These are phyloP conservation scores for Cystobasidiopsis lactophilus DNA, from an alignment of 768 basidiomycete genomes.

Conservation along the genomic window DNA sequence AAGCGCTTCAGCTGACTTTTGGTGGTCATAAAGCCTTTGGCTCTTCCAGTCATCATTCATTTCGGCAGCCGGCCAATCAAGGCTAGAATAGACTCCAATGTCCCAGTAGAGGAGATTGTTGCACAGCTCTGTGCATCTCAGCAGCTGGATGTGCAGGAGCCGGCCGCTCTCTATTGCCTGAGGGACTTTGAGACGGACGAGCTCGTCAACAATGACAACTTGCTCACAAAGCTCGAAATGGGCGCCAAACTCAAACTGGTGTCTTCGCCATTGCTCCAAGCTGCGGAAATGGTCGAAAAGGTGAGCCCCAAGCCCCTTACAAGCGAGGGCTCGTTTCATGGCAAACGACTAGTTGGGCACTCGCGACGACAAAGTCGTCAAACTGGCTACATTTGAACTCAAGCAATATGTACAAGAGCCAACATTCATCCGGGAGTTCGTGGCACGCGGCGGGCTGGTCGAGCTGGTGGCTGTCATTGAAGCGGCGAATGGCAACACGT, in stretches of 20 bases:
- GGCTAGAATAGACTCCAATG: background rate
- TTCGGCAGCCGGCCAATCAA: no score
- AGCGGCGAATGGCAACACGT: constrained; percentile 49
- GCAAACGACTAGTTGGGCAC: no score
- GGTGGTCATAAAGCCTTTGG: no score
- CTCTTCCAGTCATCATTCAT: no score
- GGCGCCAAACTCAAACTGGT: constrained; percentile 37
- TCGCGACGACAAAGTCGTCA: constrained; percentile 40
- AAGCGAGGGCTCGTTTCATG: no score
- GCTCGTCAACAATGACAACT: constrained; percentile 65
- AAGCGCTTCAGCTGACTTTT: no score
- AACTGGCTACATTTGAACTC: constrained; percentile 49
- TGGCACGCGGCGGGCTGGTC: constrained; percentile 45
- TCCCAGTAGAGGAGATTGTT: background rate
- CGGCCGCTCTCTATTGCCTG: constrained; percentile 48
- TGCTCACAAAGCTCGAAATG: constrained; percentile 55
- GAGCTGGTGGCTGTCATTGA: constrained; percentile 51
- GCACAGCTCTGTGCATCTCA: constrained; percentile 10
- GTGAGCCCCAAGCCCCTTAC: no score
- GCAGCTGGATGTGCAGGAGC: constrained; percentile 46
- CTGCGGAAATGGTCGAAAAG: constrained; percentile 50
- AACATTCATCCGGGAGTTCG: constrained; percentile 55
- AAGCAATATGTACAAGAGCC: constrained; percentile 42
- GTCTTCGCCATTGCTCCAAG: constrained; percentile 51
- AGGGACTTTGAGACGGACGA: constrained; percentile 58